These are phyloP conservation scores for Penicillium sumatraense DNA, from an alignment of 2,329 filamentous ascomycete species.

Conservation along the genomic window DNA sequence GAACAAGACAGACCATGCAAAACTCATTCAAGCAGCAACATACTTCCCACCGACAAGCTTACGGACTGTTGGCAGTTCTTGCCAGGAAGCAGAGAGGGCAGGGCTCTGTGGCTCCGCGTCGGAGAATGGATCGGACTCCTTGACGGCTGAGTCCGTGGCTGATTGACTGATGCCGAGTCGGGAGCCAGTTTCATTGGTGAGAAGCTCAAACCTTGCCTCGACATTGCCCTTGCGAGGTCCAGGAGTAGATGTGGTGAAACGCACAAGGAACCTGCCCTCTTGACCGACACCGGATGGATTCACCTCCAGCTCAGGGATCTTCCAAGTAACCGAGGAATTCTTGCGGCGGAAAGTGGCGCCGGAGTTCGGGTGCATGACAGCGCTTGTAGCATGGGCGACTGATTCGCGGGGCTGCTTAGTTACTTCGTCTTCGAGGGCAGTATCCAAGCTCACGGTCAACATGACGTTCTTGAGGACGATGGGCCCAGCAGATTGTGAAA, in stretches of 20 bases:
- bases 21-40: constrained; percentile 54
- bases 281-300: constrained; percentile 48
- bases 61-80: constrained; percentile 66
- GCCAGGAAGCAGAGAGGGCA: constrained; percentile 59
- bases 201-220: constrained; percentile 81
- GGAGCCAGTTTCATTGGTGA: constrained; percentile 59
- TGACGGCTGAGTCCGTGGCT: constrained; percentile 31
- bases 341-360: constrained; percentile 52
- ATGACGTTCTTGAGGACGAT: constrained; percentile 77
- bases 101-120: constrained; percentile 45
- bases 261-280: constrained; percentile 78
- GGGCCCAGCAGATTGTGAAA: constrained; percentile 49
- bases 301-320: constrained; percentile 55
- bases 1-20: constrained; percentile 6
- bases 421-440: constrained; percentile 40
- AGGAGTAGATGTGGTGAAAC: constrained; percentile 74
- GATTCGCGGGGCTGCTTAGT: constrained; percentile 53
- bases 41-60: constrained; percentile 79
- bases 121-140: constrained; percentile 53
- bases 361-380: constrained; percentile 52
- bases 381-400: constrained; percentile 45
- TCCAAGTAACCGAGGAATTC: constrained; percentile 51
- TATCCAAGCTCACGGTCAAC: constrained; percentile 59
- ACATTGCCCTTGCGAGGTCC: constrained; percentile 74
- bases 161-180: constrained; percentile 65